Evolutionary conservation across 208 protist genomes (phyloP).

Genomic region (Acanthamoeba culbertsoni): DNA sequence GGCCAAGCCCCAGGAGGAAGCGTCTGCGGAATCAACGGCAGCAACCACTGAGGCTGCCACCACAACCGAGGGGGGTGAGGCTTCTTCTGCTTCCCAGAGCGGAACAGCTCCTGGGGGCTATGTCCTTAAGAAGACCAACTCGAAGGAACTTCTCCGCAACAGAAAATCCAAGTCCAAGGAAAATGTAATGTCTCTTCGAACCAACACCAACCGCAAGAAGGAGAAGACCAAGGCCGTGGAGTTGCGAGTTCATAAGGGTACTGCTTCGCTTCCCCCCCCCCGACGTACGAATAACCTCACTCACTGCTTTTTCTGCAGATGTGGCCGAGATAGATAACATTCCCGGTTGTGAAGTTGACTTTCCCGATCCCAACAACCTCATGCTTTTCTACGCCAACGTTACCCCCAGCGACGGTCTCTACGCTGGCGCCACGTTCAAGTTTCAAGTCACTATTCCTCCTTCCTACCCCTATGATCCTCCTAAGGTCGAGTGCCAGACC

Average conservation of each 20-base stretch:
- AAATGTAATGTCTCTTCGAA: background rate
- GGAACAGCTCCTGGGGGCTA: background rate
- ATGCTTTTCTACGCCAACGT: constrained; percentile 46
- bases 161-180: constrained; percentile 43
- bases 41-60: background rate
- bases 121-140: constrained; percentile 46
- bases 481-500: constrained; percentile 53
- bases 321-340: constrained; percentile 56
- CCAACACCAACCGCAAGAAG: constrained; percentile 47
- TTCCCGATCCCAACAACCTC: constrained; percentile 61
- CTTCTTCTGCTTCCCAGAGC: background rate
- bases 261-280: background rate
- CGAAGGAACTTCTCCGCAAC: constrained; percentile 11
- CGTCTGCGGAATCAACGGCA: background rate
- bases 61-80: background rate
- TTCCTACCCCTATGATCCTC: constrained; percentile 26
- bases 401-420: constrained; percentile 56
- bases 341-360: constrained; percentile 53
- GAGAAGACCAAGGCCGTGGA: constrained; percentile 57
- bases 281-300: background rate
- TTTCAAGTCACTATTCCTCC: constrained; percentile 38
- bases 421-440: constrained; percentile 34
- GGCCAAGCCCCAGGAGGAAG: background rate
- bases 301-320: background rate
- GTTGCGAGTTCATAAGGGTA: constrained; percentile 60